Evolutionary conservation across 495 filamentous ascomycete genomes (phyloP).

Genomic region (Penicillium cosmopolitanum): DNA sequence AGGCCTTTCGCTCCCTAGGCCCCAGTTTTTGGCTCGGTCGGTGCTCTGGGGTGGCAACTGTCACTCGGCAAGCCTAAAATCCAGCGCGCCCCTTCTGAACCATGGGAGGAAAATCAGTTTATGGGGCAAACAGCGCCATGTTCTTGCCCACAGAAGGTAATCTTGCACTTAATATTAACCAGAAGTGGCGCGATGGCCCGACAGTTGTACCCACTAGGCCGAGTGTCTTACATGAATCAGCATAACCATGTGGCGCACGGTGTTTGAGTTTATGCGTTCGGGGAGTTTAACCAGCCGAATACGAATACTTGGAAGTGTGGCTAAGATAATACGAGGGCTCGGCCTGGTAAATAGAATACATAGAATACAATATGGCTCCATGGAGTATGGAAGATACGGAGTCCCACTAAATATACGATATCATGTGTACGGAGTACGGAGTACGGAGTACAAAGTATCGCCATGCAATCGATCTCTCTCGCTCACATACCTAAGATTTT

Average conservation of each 20-base stretch:
- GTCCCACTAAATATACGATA: too few relatives aligned
- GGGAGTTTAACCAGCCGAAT: constrained; percentile 29
- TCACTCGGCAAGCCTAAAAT: constrained; percentile 32
- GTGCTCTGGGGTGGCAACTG: constrained; percentile 25
- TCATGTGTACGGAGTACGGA: not conserved
- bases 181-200: constrained; percentile 6
- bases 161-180: constrained; percentile 11
- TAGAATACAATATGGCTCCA: too few relatives aligned
- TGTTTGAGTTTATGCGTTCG: constrained; percentile 25
- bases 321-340: constrained; percentile 1
- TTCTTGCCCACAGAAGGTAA: constrained; percentile 11
- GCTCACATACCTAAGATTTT: not conserved
- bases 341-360: not conserved
- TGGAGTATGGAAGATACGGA: too few relatives aligned
- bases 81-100: constrained; percentile 16
- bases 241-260: constrained; percentile 32
- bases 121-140: constrained; percentile 1
- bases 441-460: not conserved
- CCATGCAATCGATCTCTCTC: not conserved
- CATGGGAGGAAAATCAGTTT: constrained; percentile 18
- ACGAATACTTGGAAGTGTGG: constrained; percentile 15
- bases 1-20: constrained; percentile 5
- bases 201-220: constrained; percentile 7
- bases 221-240: constrained; percentile 29
- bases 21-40: constrained; percentile 6